Evolutionary conservation across 169 alveolate species (phyloP).

Genomic region (Neospora caninum): DNA sequence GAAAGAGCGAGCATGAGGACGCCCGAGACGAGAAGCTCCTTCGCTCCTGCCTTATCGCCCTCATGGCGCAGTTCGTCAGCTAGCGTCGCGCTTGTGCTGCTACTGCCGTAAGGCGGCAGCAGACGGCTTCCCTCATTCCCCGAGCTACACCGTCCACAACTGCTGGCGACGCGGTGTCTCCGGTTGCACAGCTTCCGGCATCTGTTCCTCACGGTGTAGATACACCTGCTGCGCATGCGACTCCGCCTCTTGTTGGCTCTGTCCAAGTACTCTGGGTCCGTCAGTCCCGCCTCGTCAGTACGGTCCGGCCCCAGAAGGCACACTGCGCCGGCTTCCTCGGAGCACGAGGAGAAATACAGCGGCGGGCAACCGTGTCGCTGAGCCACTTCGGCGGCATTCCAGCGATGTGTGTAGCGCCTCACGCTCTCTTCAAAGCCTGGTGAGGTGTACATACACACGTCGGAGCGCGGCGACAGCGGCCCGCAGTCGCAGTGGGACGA

Average conservation of each 20-base stretch:
- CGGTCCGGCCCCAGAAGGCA: no score
- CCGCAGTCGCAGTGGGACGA: neutral
- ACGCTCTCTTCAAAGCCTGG: neutral
- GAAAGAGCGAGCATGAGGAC: slow-evolving; percentile 53
- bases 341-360: no score
- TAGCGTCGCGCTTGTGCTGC: slow-evolving; percentile 23
- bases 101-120: slow-evolving; percentile 42
- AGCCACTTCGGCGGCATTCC: no score
- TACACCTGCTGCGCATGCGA: slow-evolving; percentile 22
- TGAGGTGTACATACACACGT: neutral
- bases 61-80: neutral
- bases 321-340: no score
- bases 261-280: no score
- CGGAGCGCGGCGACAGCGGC: neutral
- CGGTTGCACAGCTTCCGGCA: slow-evolving; percentile 29
- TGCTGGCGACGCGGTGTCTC: slow-evolving; percentile 3
- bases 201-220: neutral
- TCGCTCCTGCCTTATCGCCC: neutral
- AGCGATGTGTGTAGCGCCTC: no score
- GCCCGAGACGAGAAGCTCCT: slow-evolving; percentile 32
- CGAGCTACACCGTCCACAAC: slow-evolving; percentile 37
- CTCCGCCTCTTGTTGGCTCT: neutral
- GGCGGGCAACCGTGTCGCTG: no score
- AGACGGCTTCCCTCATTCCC: neutral
- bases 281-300: no score